Evolutionary conservation across 768 basidiomycete species (phyloP).

Genomic region (Lentinula guzmanii): DNA sequence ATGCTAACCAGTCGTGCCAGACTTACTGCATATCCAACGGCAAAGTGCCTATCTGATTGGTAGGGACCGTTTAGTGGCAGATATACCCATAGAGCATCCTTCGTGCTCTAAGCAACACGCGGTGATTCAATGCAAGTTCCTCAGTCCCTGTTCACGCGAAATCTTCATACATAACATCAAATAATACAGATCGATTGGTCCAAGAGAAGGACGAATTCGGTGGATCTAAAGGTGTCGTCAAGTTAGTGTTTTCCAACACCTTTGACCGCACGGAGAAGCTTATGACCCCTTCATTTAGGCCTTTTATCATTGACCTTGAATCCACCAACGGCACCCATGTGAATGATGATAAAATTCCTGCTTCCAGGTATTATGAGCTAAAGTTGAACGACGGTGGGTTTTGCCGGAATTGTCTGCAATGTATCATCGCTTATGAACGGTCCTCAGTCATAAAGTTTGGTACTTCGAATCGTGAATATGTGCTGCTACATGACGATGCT

Average conservation of each 20-base stretch:
- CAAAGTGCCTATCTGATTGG: slow-evolving; percentile 96
- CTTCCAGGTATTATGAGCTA: slow-evolving; percentile 83
- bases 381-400: slow-evolving; percentile 69
- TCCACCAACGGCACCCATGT: slow-evolving; percentile 97
- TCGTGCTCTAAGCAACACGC: slow-evolving; percentile 99
- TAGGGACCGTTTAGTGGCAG: slow-evolving; percentile 78
- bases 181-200: slow-evolving; percentile 65
- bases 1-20: slow-evolving; percentile 30
- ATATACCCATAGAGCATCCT: slow-evolving; percentile 89
- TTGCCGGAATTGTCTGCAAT: slow-evolving; percentile 3
- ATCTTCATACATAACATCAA: neutral
- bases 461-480: slow-evolving; percentile 75
- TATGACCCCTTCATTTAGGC: slow-evolving; percentile 39
- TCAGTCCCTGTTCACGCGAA: neutral
- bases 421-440: slow-evolving; percentile 8
- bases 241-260: slow-evolving; percentile 47
- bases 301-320: slow-evolving; percentile 96
- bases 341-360: slow-evolving; percentile 80
- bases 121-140: slow-evolving; percentile 80
- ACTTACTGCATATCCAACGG: slow-evolving; percentile 84
- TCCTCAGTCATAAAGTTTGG: slow-evolving; percentile 79
- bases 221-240: slow-evolving; percentile 65
- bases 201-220: slow-evolving; percentile 88
- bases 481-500: slow-evolving; percentile 77
- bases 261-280: neutral